Evolutionary conservation across 805 yeast genomes (phyloP), one percentile per base, ranked within the genome.

Genomic region (Metschnikowia reukaufii): DNA sequence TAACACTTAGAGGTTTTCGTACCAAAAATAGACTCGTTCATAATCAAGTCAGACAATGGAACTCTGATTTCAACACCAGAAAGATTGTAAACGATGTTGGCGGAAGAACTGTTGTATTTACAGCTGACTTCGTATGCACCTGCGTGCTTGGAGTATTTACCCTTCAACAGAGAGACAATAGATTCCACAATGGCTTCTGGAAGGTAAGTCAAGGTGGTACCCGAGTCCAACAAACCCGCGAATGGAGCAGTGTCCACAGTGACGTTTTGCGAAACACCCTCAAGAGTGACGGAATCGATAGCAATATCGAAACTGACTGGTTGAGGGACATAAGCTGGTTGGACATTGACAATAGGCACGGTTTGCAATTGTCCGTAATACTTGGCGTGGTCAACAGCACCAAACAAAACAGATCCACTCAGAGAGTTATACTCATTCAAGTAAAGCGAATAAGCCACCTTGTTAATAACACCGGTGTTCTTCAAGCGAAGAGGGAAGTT

Each of bases 371-470:
- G 30, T 15, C 48, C 48, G 13, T 36, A 27, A 23, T 48, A 48
- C 36, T 44, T 48, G 18, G 37, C 29, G 15, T 41, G 45, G 40
- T 72, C 42, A 10, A 41, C 45, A 19, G 15, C 35, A 36, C 39
- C 39, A 21, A 36, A 36, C 39, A 36, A 36, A 20, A 36, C 29
- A 9, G 47, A 44, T 47, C 77, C 77, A 2, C 62, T 30, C 10
- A 41, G 47, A 2, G 29, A 12, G 10, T 36, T n/a, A 1, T 2
- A 6, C 9, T 20, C 17, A 29, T 36, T 77, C 62, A 87, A 70
- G 57, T 71, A 85, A 45, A 87, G 67, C 0, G 92, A 85, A 62
- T 84, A 87, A 0, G 78, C 78, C 34, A 73, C 71, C 42, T 76
- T 73, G 36, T 73, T 57, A 49, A 82, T 85, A 34, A 77, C 58